Evolutionary conservation across 352 stramenopile species (phyloP), one percentile per base, ranked within the genome.

Genomic region (Phytophthora vignae): DNA sequence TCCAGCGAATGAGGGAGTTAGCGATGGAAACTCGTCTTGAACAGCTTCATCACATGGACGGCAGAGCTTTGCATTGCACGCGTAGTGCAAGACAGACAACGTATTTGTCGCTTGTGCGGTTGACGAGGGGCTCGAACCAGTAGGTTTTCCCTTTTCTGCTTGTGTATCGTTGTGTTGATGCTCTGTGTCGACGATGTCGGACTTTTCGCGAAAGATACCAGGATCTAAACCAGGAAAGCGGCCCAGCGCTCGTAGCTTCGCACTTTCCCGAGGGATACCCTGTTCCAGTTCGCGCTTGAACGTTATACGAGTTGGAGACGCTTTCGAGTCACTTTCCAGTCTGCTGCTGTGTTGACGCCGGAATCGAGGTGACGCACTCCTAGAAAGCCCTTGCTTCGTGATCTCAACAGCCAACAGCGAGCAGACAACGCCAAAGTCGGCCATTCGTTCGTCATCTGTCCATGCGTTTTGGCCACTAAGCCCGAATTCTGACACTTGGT

Each of bases 191-290:
- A 89, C 82, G 25, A 76, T 44, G 19, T 78, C 77, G 8, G 56
- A 55, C 0, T 74, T 56, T 57, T 85, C 73, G 40, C 73, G 75
- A 53, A 91, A 88, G 31, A 88, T 72, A 1, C 50, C 67, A 7
- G 78, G 78, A 52, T 90, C 76, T 4, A 91, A 55, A 60, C 84
- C 70, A n/a, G 81, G 85, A 60, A 80, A 90, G 29, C 82, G 79
- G 27, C 79, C 77, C 6, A 90, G 64, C 55, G 84, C 78, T 10
- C 81, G 73, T 10, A 88, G 31, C 55, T 89, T 85, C 5, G 87
- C 84, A 38, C 81, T 90, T 53, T 89, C 83, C n/a, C 84, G 19
- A 0, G 83, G 83, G 10, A 91, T 64, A 2, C 81, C 83, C 60
- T 88, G 83, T 14, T 87, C 78, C 2, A 88, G 22, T 17, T 88